These are phyloP conservation scores for Suhomyces kilbournensis DNA, from an alignment of 805 yeast genomes.

Conservation along the genomic window DNA sequence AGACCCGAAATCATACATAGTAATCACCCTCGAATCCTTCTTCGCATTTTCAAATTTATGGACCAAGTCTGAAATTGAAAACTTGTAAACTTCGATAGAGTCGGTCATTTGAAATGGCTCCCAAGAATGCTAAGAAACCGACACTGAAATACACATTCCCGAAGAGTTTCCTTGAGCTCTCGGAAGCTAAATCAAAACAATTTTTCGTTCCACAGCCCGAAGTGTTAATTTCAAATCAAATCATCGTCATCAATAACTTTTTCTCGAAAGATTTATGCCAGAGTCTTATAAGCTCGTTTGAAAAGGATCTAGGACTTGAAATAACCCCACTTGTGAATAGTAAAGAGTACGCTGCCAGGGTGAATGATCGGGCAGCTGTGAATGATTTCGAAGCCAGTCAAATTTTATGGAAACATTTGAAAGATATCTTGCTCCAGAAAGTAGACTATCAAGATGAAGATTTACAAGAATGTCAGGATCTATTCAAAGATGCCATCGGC, in stretches of 20 bases:
- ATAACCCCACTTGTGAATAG: constrained; percentile 50
- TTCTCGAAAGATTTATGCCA: constrained; percentile 35
- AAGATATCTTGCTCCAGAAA: constrained; percentile 23
- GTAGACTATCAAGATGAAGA: constrained; percentile 29
- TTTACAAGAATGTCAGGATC: constrained; percentile 15
- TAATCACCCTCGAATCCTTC: background rate
- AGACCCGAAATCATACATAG: background rate
- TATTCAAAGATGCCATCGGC: constrained; percentile 42
- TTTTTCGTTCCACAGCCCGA: constrained; percentile 21
- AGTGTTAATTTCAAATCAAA: constrained; percentile 32
- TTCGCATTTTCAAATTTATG: background rate
- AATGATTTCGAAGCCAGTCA: constrained; percentile 37
- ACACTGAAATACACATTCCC: constrained; percentile 18
- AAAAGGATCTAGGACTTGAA: constrained; percentile 27
- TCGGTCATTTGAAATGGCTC: constrained; percentile 7
- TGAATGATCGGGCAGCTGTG: constrained; percentile 49
- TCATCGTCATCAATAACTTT: constrained; percentile 39
- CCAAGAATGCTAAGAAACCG: constrained; percentile 4
- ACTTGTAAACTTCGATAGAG: background rate
- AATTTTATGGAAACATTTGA: constrained; percentile 44
- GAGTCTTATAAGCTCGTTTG: constrained; percentile 36
- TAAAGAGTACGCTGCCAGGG: constrained; percentile 54
- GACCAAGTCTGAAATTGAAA: background rate
- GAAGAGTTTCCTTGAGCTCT: constrained; percentile 10
- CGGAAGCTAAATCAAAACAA: constrained; percentile 7